Evolutionary conservation across 2,329 filamentous ascomycete species (phyloP), one percentile per base, ranked within the genome.

Genomic region (Berkeleyomyces basicola): DNA sequence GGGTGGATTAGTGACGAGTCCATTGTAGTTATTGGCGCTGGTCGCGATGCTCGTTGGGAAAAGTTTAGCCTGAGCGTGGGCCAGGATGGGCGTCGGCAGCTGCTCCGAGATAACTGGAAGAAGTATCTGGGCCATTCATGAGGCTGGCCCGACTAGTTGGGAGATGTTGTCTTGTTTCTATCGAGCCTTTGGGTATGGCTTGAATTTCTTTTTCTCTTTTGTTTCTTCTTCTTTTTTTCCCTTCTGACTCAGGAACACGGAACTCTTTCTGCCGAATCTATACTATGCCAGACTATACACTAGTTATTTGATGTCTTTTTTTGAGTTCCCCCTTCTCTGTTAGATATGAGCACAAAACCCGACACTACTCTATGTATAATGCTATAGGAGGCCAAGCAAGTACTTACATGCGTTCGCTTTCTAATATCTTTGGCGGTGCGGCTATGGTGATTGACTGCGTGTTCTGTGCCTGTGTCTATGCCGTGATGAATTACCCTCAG

Each of bases 21-120:
- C 14, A 75, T 96, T 9, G 75, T 91, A 1, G 84, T 95, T 0
- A 77, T 95, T 59, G 87, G 90, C 3, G 87, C 88, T 0, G 90
- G 90, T 0, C 79, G 81, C 65, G 88, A 93, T 70, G 87, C 87
- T 14, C 79, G 87, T 59, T 96, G 91, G 90, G 90, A 96, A 75
- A 90, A 87, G 65, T 96, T 95, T 68, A 77, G 85, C 23, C 76
- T 95, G 60, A 79, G 79, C n/a, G 79, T 86, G 62, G 81, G 80
- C 11, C 80, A 85, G 31, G 83, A 87, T 66, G 87, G 88, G 7
- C 83, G 81, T 67, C 79, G 84, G 53, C 76, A 82, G 60, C 82
- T 87, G 66, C 74, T 83, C 39, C 79, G 87, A 66, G 85, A 91
- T 69, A 88, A 87, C 1, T 95, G 90, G 90, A 92, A 89, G 73